Conservation (phyloP, 495 filamentous ascomycete species). For the Thermothielavioides terrestris region DNA sequence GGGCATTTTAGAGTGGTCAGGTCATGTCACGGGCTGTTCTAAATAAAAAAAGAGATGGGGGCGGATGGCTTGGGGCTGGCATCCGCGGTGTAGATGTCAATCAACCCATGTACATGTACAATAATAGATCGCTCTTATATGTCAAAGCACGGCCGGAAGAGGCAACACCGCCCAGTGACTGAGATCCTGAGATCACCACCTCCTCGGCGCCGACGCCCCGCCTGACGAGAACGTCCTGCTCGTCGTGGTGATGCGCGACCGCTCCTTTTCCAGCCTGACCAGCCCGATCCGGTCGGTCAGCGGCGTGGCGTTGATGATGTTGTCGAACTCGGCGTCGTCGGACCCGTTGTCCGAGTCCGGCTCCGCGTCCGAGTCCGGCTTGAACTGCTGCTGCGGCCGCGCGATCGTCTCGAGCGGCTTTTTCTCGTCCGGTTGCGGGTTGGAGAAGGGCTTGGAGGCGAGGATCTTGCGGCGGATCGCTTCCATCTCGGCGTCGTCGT, state of each 20-base stretch:
- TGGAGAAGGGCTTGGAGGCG: constrained; percentile 75
- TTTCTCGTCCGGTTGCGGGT: constrained; percentile 40
- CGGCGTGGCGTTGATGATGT: constrained; percentile 82
- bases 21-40: not conserved
- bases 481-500: constrained; percentile 85
- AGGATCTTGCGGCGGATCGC: constrained; percentile 78
- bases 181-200: constrained; percentile 18
- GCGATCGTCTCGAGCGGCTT: constrained; percentile 53
- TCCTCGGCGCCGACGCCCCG: constrained; percentile 22
- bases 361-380: constrained; percentile 62
- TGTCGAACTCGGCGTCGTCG: constrained; percentile 55
- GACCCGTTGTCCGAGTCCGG: constrained; percentile 60
- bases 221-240: constrained; percentile 26
- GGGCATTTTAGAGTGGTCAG: not conserved
- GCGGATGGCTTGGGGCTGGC: not conserved
- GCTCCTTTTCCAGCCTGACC: constrained; percentile 38
- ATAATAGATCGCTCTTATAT: constrained; percentile 2
- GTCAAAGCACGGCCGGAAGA: too few relatives aligned
- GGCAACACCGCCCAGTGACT: too few relatives aligned
- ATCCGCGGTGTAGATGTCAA: not conserved
- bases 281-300: constrained; percentile 72
- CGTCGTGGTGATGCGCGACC: constrained; percentile 22
- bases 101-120: too few relatives aligned
- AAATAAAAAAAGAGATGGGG: not conserved
- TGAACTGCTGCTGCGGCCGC: constrained; percentile 37